Evolutionary conservation across 2,329 filamentous ascomycete genomes (phyloP).

Genomic region (Pseudogymnoascus sp.): DNA sequence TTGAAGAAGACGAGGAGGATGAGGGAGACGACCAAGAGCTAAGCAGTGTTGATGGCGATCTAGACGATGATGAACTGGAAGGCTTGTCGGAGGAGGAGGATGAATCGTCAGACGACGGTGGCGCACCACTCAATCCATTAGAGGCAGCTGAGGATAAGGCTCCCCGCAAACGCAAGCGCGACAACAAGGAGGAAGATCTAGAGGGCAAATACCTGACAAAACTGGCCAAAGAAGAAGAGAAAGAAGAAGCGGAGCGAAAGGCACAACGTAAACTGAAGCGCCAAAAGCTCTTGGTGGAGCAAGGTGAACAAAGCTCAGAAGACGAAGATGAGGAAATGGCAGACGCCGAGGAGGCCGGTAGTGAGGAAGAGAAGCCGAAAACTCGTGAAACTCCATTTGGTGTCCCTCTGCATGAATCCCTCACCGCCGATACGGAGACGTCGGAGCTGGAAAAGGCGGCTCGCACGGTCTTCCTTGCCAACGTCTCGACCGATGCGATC

Average conservation of each 20-base stretch:
- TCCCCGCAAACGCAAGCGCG: conserved; percentile 52
- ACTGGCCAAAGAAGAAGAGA: conserved; percentile 50
- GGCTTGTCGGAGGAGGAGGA: conserved; percentile 25
- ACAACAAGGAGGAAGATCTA: conserved; percentile 54
- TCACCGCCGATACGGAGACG: conserved; percentile 43
- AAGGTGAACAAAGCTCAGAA: conserved; percentile 29
- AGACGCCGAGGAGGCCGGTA: conserved; percentile 23
- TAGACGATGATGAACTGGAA: conserved; percentile 29
- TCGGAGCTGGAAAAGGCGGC: conserved; percentile 73
- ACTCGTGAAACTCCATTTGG: conserved; percentile 37
- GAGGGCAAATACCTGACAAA: conserved; percentile 63
- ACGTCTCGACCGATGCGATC: conserved; percentile 77
- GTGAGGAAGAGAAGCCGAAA: conserved; percentile 28
- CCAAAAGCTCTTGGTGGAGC: conserved; percentile 38
- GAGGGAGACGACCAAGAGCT: conserved; percentile 29
- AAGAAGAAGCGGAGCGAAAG: conserved; percentile 41
- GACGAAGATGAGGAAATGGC: conserved; percentile 20
- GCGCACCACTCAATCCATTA: conserved; percentile 34
- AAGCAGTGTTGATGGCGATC: conserved; percentile 30
- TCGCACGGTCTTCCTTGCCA: conserved; percentile 86
- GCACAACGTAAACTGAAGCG: conserved; percentile 39
- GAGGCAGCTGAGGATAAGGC: conserved; percentile 35
- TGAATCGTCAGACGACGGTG: conserved; percentile 29
- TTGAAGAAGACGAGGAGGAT: conserved; percentile 18
- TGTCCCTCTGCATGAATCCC: conserved; percentile 44